Conservation (phyloP, 2,329 filamentous ascomycete genomes). For the Alternaria solani region DNA sequence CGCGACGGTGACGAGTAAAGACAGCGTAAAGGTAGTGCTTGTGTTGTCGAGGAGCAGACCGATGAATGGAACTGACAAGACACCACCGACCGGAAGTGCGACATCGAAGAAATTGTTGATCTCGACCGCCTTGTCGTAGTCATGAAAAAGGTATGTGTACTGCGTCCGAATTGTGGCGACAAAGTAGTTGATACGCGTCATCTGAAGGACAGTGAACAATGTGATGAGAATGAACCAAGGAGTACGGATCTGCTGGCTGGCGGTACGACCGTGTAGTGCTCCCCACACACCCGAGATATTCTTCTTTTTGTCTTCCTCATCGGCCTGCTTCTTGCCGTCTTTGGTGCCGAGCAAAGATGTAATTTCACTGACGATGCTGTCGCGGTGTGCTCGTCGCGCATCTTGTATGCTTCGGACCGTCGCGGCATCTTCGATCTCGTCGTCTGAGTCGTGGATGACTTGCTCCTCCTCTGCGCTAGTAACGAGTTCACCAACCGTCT, state of each 20-base stretch:
- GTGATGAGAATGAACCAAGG: constrained; percentile 89
- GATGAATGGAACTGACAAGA: constrained; percentile 87
- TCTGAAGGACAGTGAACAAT: constrained; percentile 73
- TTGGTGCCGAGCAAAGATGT: constrained; percentile 75
- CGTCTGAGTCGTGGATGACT: constrained; percentile 63
- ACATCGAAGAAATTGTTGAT: constrained; percentile 88
- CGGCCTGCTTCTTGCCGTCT: constrained; percentile 68
- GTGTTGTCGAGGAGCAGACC: constrained; percentile 80
- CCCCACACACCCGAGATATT: constrained; percentile 83
- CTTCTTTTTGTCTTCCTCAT: constrained; percentile 73
- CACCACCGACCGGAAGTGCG: constrained; percentile 82
- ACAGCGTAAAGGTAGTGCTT: constrained; percentile 74
- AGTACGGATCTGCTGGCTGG: constrained; percentile 75
- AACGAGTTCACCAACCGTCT: constrained; percentile 78
- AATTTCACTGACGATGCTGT: constrained; percentile 73
- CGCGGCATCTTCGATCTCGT: constrained; percentile 59
- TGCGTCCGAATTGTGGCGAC: constrained; percentile 86
- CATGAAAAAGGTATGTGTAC: constrained; percentile 77
- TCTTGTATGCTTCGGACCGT: constrained; percentile 60
- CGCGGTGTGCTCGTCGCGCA: constrained; percentile 66
- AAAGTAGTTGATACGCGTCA: constrained; percentile 89
- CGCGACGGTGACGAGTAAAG: constrained; percentile 72
- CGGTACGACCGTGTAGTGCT: constrained; percentile 76
- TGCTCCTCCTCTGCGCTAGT: constrained; percentile 68
- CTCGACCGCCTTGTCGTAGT: constrained; percentile 66